Evolutionary conservation across 176 grass and related monocot species (phyloP).

Genomic region (Thalia dealbata): DNA sequence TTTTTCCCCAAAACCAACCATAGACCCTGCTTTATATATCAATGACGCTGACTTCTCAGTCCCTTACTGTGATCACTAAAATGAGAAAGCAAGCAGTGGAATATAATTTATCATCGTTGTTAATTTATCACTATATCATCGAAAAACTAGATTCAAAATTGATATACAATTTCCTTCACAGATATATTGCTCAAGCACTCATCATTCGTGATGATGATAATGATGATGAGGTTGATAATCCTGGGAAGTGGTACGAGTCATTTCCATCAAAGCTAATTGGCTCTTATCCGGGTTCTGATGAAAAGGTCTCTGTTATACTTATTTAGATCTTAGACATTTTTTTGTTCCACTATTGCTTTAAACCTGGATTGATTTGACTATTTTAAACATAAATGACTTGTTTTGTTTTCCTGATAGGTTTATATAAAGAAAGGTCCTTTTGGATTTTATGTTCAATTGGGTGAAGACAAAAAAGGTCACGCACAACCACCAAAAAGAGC

Average conservation of each 20-base stretch:
- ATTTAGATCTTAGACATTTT: neutral
- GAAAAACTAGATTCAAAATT: neutral
- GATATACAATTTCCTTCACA: constrained; percentile 17
- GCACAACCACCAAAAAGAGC: constrained; percentile 62
- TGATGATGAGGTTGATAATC: constrained; percentile 40
- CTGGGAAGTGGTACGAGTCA: constrained; percentile 28
- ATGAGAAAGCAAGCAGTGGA: too few species aligned
- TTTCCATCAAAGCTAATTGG: constrained; percentile 63
- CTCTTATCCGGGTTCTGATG: constrained; percentile 40
- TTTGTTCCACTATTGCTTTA: neutral
- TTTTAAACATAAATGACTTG: neutral
- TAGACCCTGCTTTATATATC: too few species aligned
- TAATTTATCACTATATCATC: neutral
- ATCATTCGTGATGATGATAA: constrained; percentile 67
- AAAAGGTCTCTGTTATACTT: constrained; percentile 38
- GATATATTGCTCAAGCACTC: constrained; percentile 63
- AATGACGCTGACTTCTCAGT: too few species aligned
- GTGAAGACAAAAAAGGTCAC: constrained; percentile 60
- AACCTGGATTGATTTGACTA: neutral
- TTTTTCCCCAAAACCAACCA: too few species aligned
- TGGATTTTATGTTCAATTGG: constrained; percentile 79
- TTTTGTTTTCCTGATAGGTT: constrained; percentile 31
- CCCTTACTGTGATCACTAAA: too few species aligned
- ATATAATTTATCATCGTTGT: too few species aligned
- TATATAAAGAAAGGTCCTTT: constrained; percentile 85